phyloP scores from a whole-genome alignment of 805 yeast genomes.

The Candida jianshihensis region DNA sequence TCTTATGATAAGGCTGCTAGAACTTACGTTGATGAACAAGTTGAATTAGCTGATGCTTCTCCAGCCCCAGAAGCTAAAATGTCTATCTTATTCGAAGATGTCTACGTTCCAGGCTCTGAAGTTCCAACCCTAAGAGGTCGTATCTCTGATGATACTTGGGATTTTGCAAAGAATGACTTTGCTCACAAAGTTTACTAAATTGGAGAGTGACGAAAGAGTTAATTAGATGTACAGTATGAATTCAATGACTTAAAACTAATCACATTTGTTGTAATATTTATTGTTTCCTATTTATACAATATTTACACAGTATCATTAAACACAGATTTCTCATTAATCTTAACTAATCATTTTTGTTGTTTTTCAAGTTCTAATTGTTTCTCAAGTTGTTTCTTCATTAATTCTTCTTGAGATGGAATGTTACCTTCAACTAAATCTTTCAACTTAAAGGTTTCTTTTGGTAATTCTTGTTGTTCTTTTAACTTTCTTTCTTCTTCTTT shows the following conservation, averaged over 20 bases:
- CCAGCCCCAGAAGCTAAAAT: conserved; percentile 94
- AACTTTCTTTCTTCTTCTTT: conserved; percentile 71
- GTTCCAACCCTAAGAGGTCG: conserved; percentile 92
- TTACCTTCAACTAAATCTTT: conserved; percentile 83
- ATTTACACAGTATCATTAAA: background rate
- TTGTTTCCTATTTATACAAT: background rate
- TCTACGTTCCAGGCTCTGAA: conserved; percentile 92
- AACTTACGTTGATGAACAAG: conserved; percentile 91
- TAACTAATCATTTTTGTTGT: conserved; percentile 10
- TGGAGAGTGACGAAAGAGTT: too few species aligned
- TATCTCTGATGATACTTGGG: conserved; percentile 93
- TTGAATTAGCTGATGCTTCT: conserved; percentile 85
- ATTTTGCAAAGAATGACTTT: conserved; percentile 47
- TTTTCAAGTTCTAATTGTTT: conserved; percentile 32
- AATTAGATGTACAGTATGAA: background rate
- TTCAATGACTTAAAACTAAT: conserved; percentile 1
- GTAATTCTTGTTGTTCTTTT: conserved; percentile 65
- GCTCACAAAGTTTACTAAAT: conserved; percentile 25
- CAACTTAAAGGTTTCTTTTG: conserved; percentile 76
- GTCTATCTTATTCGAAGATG: conserved; percentile 93
- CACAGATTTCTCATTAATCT: background rate
- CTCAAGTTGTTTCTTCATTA: conserved; percentile 35
- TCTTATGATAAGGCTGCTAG: conserved; percentile 94
- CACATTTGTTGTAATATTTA: background rate
- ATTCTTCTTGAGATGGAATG: conserved; percentile 67